These are phyloP conservation scores for Suhomyces wounanorum DNA, from an alignment of 1,139 yeast species.

Conservation along the genomic window DNA sequence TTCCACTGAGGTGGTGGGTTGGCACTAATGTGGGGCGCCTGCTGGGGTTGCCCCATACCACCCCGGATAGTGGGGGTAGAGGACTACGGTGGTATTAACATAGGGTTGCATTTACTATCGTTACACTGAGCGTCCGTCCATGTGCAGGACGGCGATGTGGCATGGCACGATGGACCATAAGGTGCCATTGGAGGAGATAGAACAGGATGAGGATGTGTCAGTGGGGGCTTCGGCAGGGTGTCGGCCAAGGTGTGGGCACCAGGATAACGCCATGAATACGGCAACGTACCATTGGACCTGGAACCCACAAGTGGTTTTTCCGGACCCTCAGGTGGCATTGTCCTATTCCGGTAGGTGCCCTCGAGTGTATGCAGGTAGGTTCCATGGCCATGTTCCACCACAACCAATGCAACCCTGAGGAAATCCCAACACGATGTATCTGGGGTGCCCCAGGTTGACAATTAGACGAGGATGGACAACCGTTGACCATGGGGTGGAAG, in stretches of 20 bases:
- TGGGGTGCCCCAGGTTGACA: not conserved
- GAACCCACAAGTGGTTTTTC: not conserved
- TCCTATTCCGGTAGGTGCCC: not conserved
- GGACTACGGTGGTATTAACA: not conserved
- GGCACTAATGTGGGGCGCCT: not conserved
- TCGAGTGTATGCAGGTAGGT: not conserved
- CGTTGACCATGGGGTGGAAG: not conserved
- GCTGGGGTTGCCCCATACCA: not conserved
- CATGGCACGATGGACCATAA: not conserved
- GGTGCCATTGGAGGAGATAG: not conserved
- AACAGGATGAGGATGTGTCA: not conserved
- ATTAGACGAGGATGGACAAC: not conserved
- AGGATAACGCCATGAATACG: not conserved
- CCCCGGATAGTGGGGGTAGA: not conserved
- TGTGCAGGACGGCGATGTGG: slow-evolving; percentile 1
- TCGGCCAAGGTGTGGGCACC: not conserved
- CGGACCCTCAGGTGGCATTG: not conserved
- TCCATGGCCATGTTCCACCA: not conserved
- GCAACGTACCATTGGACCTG: not conserved
- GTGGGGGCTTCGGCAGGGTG: not conserved
- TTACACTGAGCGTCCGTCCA: not conserved
- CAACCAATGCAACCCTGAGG: not conserved
- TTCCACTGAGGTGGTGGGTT: not conserved
- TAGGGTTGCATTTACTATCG: slow-evolving; percentile 3
- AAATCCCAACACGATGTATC: not conserved